Evolutionary conservation across 345 rosid genomes (phyloP), one percentile per base, ranked within the genome.

Genomic region (Nasturtium officinale): DNA sequence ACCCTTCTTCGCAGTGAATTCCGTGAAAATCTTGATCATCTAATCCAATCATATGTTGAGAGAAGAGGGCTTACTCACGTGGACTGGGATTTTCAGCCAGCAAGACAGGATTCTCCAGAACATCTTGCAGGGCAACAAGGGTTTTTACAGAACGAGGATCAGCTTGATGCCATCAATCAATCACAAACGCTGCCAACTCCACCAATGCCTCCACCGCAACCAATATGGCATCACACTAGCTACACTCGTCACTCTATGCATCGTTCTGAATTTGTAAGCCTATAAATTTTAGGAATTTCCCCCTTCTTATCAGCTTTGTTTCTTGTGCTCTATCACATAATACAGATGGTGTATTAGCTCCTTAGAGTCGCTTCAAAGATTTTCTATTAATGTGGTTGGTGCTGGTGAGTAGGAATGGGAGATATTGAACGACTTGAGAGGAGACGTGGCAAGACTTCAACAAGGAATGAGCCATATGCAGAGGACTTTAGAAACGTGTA

Each of bases 401-500:
- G 33, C 21, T 37, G 16, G 13, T 18, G 15, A 21, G 5, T 67
- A 89, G 96, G 96, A 89, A 76, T 89, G 90, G 91, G 96, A 89
- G 71, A 83, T 84, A 87, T 64, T 87, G 48, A 87, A 84, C 66
- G 96, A 89, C 68, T 60, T 89, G 68, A 85, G 90, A 73, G 83
- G 90, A 53, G 96, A 89, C 66, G 86, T 89, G 86, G 81, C 84
- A 33, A 83, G 87, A 72, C 87, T 87, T 75, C 92, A 90, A 65
- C 90, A 90, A 76, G 96, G 90, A 38, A 83, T 90, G 96, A 85
- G 82, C 70, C 89, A 90, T 78, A 87, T 90, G 91, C 96, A 90
- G 78, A 87, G 90, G 79, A 87, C 82, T 85, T 58, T 90, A 74
- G 96, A 90, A 69, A 90, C 92, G 45, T 90, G 92, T 84, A 85